Conservation (phyloP, 1,284 basidiomycete species). For the Microbotryum saponariae region DNA sequence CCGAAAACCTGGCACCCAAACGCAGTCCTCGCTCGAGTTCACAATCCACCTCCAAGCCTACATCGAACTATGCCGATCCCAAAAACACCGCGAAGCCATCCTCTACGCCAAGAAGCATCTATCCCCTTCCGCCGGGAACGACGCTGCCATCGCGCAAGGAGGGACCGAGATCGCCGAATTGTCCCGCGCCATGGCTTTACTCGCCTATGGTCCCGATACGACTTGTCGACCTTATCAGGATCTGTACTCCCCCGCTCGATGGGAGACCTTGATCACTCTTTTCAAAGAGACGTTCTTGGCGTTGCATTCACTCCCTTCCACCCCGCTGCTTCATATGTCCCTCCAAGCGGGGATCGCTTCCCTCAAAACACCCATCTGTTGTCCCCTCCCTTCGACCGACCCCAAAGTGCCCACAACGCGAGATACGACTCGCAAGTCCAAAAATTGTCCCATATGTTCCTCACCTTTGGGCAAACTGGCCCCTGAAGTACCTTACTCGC, state of each 20-base stretch:
- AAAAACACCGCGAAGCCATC: conserved; percentile 69
- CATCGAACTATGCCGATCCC: conserved; percentile 73
- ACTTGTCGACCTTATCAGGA: conserved; percentile 61
- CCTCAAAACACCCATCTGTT: conserved; percentile 60
- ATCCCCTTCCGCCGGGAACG: conserved; percentile 56
- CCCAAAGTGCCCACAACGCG: conserved; percentile 40
- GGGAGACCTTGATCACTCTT: conserved; percentile 61
- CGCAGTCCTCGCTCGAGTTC: conserved; percentile 86
- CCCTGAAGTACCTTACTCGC: conserved; percentile 79
- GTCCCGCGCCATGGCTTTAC: conserved; percentile 63
- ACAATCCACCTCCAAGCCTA: conserved; percentile 92
- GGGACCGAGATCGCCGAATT: conserved; percentile 59
- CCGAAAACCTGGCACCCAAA: no score
- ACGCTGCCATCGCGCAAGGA: conserved; percentile 5
- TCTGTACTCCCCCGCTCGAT: conserved; percentile 69
- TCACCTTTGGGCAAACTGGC: conserved; percentile 65
- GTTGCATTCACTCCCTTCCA: conserved; percentile 74
- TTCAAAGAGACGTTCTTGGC: conserved; percentile 79
- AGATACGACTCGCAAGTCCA: conserved; percentile 39
- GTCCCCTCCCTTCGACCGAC: conserved; percentile 46
- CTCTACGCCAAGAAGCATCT: conserved; percentile 76
- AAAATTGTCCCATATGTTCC: conserved; percentile 80
- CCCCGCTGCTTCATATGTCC: conserved; percentile 75
- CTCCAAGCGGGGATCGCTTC: conserved; percentile 81
- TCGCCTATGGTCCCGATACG: conserved; percentile 63